Evolutionary conservation across 2,329 filamentous ascomycete genomes (phyloP).

Genomic region (Colletotrichum caudatum): DNA sequence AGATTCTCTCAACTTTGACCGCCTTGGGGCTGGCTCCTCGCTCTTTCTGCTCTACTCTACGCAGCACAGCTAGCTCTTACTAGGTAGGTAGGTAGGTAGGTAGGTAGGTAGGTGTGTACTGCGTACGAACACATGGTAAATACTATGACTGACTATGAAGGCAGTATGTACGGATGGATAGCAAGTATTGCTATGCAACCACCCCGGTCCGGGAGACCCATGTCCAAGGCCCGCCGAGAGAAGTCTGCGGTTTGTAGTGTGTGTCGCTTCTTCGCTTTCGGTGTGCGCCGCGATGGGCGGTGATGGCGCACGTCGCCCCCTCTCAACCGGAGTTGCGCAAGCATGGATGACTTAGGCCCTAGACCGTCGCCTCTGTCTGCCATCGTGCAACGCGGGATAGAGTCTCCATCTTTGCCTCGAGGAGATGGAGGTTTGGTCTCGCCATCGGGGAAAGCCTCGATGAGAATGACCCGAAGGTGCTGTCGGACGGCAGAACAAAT

Average conservation of each 20-base stretch:
- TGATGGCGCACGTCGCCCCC: background rate
- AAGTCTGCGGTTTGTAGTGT: background rate
- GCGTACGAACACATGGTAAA: background rate
- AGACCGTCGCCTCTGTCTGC: conserved; percentile 3
- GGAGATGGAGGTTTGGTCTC: background rate
- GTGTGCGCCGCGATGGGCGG: conserved; percentile 11
- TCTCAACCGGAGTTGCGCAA: conserved; percentile 29
- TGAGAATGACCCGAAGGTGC: background rate
- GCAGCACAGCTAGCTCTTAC: no score
- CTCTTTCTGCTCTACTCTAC: background rate
- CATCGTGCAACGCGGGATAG: background rate
- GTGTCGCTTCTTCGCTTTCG: conserved; percentile 1
- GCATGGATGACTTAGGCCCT: conserved; percentile 33
- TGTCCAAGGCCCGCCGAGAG: conserved; percentile 9
- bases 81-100: no score
- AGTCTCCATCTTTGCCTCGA: background rate
- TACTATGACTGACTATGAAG: no score
- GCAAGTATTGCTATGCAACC: background rate
- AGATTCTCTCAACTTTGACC: conserved; percentile 35
- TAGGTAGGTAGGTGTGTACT: background rate
- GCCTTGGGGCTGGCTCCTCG: background rate
- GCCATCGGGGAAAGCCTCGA: background rate
- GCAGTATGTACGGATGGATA: no score
- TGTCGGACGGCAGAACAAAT: conserved; percentile 28
- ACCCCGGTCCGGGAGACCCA: conserved; percentile 6